Evolutionary conservation across 2,329 filamentous ascomycete genomes (phyloP).

Genomic region (Cytospora chrysosperma): DNA sequence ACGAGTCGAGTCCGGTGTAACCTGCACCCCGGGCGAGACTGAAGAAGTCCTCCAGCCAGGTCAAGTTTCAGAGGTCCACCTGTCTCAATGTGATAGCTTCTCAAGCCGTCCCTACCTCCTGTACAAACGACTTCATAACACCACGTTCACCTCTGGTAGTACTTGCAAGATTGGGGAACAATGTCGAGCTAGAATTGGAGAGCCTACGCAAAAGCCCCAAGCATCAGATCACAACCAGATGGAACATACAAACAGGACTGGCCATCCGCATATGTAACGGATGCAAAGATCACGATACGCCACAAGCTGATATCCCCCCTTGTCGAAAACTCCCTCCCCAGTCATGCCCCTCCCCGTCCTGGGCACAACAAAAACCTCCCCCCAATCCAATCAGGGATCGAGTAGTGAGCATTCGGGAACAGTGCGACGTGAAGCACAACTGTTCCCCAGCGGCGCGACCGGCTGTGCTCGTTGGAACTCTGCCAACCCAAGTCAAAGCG

Average conservation of each 20-base stretch:
- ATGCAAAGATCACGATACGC: background rate
- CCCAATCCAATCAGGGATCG: slow-evolving; percentile 24
- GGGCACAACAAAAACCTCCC: background rate
- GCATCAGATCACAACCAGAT: slow-evolving; percentile 25
- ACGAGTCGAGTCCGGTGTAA: too few species aligned
- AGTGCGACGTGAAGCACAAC: slow-evolving; percentile 34
- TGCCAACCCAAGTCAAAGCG: slow-evolving; percentile 24
- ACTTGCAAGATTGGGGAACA: slow-evolving; percentile 26
- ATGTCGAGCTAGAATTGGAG: slow-evolving; percentile 38
- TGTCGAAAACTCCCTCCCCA: slow-evolving; percentile 26
- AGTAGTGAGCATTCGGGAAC: slow-evolving; percentile 39
- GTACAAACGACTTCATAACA: background rate
- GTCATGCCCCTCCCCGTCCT: background rate
- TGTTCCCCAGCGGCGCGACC: slow-evolving; percentile 48
- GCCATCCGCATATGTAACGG: background rate
- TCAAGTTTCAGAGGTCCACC: too few species aligned
- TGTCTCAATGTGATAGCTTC: background rate
- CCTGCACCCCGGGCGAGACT: too few species aligned
- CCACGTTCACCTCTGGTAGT: background rate
- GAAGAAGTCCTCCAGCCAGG: too few species aligned
- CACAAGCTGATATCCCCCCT: slow-evolving; percentile 36
- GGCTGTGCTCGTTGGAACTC: slow-evolving; percentile 42
- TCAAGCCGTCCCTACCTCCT: too few species aligned
- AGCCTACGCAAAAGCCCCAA: slow-evolving; percentile 30
- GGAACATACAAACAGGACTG: slow-evolving; percentile 31